A percentile compares a stretch with the other conserved stretches of the same genome.
These are phyloP conservation scores for Torulaspora pretoriensis DNA, from an alignment of 1,139 yeast species.

Conservation along the genomic window DNA sequence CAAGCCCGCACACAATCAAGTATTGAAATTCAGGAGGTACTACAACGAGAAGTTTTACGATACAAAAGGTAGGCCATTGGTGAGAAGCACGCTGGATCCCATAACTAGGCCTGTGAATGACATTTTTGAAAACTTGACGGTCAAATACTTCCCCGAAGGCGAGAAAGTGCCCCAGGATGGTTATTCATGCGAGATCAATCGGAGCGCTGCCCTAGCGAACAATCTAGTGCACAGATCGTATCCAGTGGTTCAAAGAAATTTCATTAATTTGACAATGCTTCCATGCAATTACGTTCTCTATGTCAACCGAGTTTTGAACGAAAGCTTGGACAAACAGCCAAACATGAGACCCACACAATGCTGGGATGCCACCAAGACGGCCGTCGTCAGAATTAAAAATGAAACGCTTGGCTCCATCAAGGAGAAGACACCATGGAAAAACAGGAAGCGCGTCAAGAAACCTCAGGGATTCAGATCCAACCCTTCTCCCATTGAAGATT, in stretches of 20 bases:
- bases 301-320: conserved; percentile 34
- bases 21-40: conserved; percentile 41
- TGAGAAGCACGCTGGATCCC: conserved; percentile 62
- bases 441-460: neutral
- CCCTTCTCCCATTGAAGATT: conserved; percentile 2
- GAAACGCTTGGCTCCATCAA: conserved; percentile 24
- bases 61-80: conserved; percentile 55
- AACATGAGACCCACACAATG: conserved; percentile 26
- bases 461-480: conserved; percentile 1
- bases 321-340: conserved; percentile 34
- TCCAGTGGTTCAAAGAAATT: conserved; percentile 29
- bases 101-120: conserved; percentile 57
- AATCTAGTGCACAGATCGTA: conserved; percentile 39
- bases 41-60: conserved; percentile 46
- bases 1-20: conserved; percentile 44
- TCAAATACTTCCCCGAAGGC: conserved; percentile 46
- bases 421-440: conserved; percentile 12
- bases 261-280: conserved; percentile 21
- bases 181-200: conserved; percentile 50
- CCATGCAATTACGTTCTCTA: conserved; percentile 36
- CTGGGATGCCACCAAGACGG: conserved; percentile 34
- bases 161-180: conserved; percentile 43
- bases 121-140: conserved; percentile 45
- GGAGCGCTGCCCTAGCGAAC: conserved; percentile 44
- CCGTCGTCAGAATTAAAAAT: conserved; percentile 24